Percentiles rank a stretch among this genome's conserved stretches.
These are phyloP conservation scores for Echites panduratus DNA, from an alignment of 257 asterid genomes.

Conservation along the genomic window DNA sequence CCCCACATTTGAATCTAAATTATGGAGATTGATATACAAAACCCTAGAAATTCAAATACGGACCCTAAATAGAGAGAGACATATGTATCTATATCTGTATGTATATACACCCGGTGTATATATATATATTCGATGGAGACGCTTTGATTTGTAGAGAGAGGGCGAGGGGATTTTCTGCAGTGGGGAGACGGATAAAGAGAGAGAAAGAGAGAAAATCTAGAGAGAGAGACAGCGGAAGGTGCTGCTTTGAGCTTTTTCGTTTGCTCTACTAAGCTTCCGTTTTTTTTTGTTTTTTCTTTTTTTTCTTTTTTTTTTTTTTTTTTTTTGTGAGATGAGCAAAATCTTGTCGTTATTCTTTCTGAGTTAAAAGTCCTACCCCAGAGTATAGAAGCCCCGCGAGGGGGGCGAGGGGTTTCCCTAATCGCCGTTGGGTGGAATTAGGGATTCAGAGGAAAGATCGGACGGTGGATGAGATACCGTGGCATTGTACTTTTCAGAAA, in stretches of 20 bases:
- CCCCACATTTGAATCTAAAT: conserved; percentile 44
- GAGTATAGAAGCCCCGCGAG: too few species aligned
- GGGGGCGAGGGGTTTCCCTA: too few species aligned
- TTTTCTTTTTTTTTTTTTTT: too few species aligned
- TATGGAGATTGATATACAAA: conserved; percentile 26
- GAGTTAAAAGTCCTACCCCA: too few species aligned
- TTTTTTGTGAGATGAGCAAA: too few species aligned
- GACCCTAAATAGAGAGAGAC: conserved; percentile 12
- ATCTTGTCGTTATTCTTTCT: too few species aligned
- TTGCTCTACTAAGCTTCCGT: background rate
- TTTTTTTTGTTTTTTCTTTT: too few species aligned
- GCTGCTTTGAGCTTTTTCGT: background rate
- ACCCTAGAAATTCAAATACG: conserved; percentile 44
- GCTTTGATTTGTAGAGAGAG: conserved; percentile 31
- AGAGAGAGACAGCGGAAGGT: conserved; percentile 20
- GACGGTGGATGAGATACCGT: too few species aligned
- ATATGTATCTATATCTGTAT: conserved; percentile 10
- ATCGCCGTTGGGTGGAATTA: too few species aligned
- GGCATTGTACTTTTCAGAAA: too few species aligned
- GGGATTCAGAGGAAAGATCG: too few species aligned
- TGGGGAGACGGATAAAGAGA: conserved; percentile 31
- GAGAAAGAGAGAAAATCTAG: conserved; percentile 27
- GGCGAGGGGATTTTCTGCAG: conserved; percentile 24
- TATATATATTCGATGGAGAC: conserved; percentile 23
- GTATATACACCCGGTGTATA: conserved; percentile 10